Conservation (phyloP, 2,329 filamentous ascomycete genomes). For the Nothopassalora personata region DNA sequence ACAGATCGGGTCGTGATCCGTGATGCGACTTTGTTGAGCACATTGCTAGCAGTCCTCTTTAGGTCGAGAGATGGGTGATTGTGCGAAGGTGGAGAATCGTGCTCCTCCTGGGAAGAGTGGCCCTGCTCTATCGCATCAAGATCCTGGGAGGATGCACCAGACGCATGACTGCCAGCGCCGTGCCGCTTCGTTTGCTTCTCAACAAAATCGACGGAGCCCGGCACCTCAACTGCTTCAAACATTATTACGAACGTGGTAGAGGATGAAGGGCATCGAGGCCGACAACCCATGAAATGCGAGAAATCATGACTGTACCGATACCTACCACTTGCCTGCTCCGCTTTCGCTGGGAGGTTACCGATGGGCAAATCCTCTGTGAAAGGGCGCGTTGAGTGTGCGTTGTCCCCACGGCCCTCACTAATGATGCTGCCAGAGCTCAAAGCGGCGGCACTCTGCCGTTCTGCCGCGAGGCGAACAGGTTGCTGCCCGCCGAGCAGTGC, state of each 20-base stretch:
- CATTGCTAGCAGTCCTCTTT: conserved; percentile 26
- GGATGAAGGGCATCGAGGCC: neutral
- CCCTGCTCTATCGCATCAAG: conserved; percentile 22
- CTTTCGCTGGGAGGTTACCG: too few relatives aligned
- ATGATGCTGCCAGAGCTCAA: neutral
- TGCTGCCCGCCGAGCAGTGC: neutral
- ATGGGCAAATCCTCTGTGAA: too few relatives aligned
- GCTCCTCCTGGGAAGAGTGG: conserved; percentile 10
- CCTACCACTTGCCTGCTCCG: too few relatives aligned
- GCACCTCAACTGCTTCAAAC: neutral
- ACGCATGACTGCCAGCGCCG: conserved; percentile 13
- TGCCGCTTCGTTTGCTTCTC: neutral
- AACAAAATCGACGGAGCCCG: neutral
- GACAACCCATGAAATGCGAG: neutral
- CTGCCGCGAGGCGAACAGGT: neutral
- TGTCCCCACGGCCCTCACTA: neutral
- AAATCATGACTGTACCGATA: too few relatives aligned
- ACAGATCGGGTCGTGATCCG: conserved; percentile 33
- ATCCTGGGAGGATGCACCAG: conserved; percentile 12
- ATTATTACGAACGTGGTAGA: neutral
- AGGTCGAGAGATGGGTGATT: conserved; percentile 19
- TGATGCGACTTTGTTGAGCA: conserved; percentile 32
- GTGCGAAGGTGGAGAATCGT: conserved; percentile 5
- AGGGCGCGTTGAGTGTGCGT: too few relatives aligned
- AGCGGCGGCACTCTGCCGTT: neutral